These are phyloP conservation scores for Stachybotrys echinatus DNA, from an alignment of 2,329 filamentous ascomycete genomes.

Conservation along the genomic window DNA sequence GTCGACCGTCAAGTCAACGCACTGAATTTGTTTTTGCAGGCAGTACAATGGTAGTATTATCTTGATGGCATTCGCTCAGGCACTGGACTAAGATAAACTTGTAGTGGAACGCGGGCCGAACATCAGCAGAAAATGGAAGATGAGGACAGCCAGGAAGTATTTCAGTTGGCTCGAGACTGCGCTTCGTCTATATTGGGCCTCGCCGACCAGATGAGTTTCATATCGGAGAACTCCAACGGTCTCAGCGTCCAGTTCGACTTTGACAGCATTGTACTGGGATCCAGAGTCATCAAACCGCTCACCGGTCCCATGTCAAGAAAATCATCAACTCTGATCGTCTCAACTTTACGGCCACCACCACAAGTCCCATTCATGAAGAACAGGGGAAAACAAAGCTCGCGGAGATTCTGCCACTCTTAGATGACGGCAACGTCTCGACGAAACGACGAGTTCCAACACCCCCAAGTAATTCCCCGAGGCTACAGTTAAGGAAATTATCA, in stretches of 20 bases:
- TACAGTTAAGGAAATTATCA: too few species aligned
- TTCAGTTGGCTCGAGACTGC: conserved; percentile 1
- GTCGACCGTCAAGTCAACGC: background rate
- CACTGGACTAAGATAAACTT: background rate
- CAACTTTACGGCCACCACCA: too few species aligned
- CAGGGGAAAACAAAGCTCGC: too few species aligned
- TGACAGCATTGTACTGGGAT: too few species aligned
- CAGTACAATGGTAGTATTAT: background rate
- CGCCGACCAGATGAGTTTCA: background rate
- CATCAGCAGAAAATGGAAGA: background rate
- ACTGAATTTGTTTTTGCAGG: background rate
- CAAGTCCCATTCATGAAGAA: too few species aligned
- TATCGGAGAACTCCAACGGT: background rate
- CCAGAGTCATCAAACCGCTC: background rate
- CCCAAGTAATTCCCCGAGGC: too few species aligned
- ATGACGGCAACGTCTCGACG: too few species aligned
- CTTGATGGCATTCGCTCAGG: background rate
- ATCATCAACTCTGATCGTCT: background rate
- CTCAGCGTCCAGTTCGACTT: conserved; percentile 1
- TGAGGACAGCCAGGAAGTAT: background rate
- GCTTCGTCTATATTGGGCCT: background rate
- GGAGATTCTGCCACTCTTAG: too few species aligned
- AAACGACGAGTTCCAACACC: too few species aligned
- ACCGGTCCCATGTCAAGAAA: background rate
- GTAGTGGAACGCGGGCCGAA: background rate